Evolutionary conservation across 768 basidiomycete species (phyloP), one percentile per base, ranked within the genome.

Genomic region (Trametes sanguinea): DNA sequence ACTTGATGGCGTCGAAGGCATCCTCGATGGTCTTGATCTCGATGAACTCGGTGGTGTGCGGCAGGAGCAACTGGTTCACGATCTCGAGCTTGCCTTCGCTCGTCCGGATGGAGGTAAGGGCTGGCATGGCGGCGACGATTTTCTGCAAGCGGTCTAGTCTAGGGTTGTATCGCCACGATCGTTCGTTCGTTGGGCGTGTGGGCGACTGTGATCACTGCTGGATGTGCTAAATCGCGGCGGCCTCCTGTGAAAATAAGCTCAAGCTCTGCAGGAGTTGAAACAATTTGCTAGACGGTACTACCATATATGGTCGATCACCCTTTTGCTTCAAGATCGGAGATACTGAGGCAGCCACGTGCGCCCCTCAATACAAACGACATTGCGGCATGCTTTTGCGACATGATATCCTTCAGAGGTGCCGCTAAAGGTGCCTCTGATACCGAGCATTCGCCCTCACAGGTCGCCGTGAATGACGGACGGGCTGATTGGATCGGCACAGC

Each of bases 1-100:
- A 81, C 76, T 93, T 95, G 76, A 98, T 98, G 16, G 95, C 95
- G 70, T 94, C 91, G 75, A 92, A 90, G 0, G 95, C 95, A 33
- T 94, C 85, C 54, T 94, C 85, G 62, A 92, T 78, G 13, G 85
- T 82, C n/a, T 83, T 76, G 54, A 98, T 85, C 27, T 79, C 68
- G 33, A 92, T 64, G 66, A 83, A 91, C 65, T 87, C 79, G 14
- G 84, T 83, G 1, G 80, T 82, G 70, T 91, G 90, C 0, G 94
- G 95, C 7, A 96, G 79, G 4, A 95, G 74, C 5, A 96, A 83
- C 79, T 97, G 95, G 77, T 98, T 89, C 56, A 97, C 83, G 65
- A 98, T 96, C 75, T 94, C 88, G 61, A 97, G 83, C 62, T 78
- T 76, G 67, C 80, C 78, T 8, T 79, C 79, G 39, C 77, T 74